Conservation (phyloP, 768 basidiomycete species). For the Mycena indigotica region DNA sequence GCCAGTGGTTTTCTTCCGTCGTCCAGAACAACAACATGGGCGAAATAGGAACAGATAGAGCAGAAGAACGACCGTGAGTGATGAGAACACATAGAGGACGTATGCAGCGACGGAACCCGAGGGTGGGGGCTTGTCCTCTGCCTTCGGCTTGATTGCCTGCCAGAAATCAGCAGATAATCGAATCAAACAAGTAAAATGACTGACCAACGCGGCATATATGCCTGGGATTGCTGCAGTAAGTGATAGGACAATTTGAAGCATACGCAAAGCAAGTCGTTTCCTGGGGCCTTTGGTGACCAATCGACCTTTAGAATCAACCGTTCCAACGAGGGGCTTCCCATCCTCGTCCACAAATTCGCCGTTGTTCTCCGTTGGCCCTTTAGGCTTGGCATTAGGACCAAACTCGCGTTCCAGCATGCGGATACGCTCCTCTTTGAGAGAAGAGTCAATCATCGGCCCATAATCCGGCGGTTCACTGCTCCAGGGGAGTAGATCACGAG, state of each 20-base stretch:
- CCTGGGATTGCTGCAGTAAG: slow-evolving; percentile 54
- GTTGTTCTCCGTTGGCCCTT: slow-evolving; percentile 26
- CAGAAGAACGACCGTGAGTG: slow-evolving; percentile 51
- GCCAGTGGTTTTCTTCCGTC: slow-evolving; percentile 32
- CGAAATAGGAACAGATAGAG: slow-evolving; percentile 60
- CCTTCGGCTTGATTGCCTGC: slow-evolving; percentile 58
- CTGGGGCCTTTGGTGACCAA: slow-evolving; percentile 66
- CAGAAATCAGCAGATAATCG: slow-evolving; percentile 12
- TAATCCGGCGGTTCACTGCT: slow-evolving; percentile 48
- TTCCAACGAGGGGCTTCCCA: slow-evolving; percentile 56
- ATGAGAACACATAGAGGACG: slow-evolving; percentile 58
- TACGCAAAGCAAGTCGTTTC: slow-evolving; percentile 53
- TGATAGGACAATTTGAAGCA: slow-evolving; percentile 52
- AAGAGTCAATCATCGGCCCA: slow-evolving; percentile 43
- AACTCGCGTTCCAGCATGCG: slow-evolving; percentile 75
- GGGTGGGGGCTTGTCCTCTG: slow-evolving; percentile 55
- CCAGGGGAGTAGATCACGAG: slow-evolving; percentile 57
- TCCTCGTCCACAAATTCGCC: slow-evolving; percentile 43
- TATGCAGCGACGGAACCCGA: slow-evolving; percentile 56
- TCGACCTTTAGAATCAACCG: slow-evolving; percentile 57
- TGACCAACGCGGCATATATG: slow-evolving; percentile 65
- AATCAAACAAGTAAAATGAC: slow-evolving; percentile 26
- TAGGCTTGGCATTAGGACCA: slow-evolving; percentile 41
- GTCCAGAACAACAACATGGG: slow-evolving; percentile 53
- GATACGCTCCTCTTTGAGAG: slow-evolving; percentile 67